Evolutionary conservation across 306 rosid species (phyloP).

Genomic region (Vigna radiata): DNA sequence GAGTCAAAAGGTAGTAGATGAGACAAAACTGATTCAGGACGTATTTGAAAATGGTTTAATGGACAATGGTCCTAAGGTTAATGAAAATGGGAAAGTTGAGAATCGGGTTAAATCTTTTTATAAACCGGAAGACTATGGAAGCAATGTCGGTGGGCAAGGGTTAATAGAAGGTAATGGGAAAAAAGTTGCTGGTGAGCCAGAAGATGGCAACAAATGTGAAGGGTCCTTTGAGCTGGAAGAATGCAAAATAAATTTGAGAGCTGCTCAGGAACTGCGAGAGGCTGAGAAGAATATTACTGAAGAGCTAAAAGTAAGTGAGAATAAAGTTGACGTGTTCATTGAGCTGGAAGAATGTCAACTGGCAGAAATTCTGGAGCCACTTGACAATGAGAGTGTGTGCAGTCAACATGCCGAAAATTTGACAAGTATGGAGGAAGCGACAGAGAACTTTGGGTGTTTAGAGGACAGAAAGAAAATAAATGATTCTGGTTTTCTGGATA

Average conservation of each 20-base stretch:
- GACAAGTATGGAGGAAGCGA: constrained; percentile 36
- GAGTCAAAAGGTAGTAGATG: constrained; percentile 43
- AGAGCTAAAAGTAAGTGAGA: constrained; percentile 50
- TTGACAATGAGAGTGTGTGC: constrained; percentile 37
- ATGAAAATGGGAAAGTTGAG: constrained; percentile 45
- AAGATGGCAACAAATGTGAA: constrained; percentile 41
- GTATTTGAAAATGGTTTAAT: constrained; percentile 43
- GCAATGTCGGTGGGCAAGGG: constrained; percentile 44
- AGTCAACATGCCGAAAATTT: constrained; percentile 46
- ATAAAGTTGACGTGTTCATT: constrained; percentile 42
- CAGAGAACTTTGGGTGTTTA: constrained; percentile 40
- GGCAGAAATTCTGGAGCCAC: constrained; percentile 48
- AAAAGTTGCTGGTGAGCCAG: constrained; percentile 41
- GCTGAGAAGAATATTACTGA: constrained; percentile 37
- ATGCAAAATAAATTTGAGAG: constrained; percentile 35
- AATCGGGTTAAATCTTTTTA: constrained; percentile 41
- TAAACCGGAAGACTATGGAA: constrained; percentile 50
- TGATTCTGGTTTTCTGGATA: constrained; percentile 51
- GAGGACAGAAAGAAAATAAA: constrained; percentile 47
- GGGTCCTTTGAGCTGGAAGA: constrained; percentile 44
- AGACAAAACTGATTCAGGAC: constrained; percentile 54
- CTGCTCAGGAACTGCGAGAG: constrained; percentile 40
- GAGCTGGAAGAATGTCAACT: constrained; percentile 50
- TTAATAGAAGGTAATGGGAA: constrained; percentile 39
- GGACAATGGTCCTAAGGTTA: constrained; percentile 40